These are phyloP conservation scores for Calendula officinalis DNA, from an alignment of 129 eudicot species.

Conservation along the genomic window DNA sequence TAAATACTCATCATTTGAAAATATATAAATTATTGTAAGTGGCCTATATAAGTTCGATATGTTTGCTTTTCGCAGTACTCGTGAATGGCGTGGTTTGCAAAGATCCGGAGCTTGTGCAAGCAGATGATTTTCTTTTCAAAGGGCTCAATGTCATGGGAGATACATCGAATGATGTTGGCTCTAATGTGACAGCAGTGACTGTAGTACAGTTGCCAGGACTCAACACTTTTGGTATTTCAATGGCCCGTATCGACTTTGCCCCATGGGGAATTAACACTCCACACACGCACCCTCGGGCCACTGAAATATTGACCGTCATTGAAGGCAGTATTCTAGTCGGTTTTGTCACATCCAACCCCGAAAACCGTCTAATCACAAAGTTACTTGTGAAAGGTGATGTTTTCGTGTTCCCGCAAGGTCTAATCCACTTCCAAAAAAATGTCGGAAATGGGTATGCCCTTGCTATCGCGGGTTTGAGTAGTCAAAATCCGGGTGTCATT, in stretches of 20 bases:
- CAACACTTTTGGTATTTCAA: slow-evolving; percentile 44
- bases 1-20: too few relatives aligned
- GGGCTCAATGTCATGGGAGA: slow-evolving; percentile 30
- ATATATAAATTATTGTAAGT: too few relatives aligned
- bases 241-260: slow-evolving; percentile 42
- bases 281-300: slow-evolving; percentile 37
- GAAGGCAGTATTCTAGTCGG: slow-evolving; percentile 34
- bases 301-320: slow-evolving; percentile 37
- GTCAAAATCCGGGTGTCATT: slow-evolving; percentile 43
- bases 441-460: slow-evolving; percentile 17
- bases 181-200: slow-evolving; percentile 28
- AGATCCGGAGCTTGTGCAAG: slow-evolving; percentile 20
- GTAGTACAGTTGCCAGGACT: slow-evolving; percentile 37
- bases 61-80: background rate
- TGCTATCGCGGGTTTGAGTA: slow-evolving; percentile 35
- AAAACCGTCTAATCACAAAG: slow-evolving; percentile 34
- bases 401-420: slow-evolving; percentile 44
- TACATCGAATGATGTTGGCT: slow-evolving; percentile 35
- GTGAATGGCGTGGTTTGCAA: slow-evolving; percentile 36
- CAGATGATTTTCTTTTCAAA: slow-evolving; percentile 31
- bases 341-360: slow-evolving; percentile 46
- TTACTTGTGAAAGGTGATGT: slow-evolving; percentile 38
- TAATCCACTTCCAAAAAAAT: slow-evolving; percentile 44
- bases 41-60: too few relatives aligned
- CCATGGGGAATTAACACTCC: slow-evolving; percentile 44